Evolutionary conservation across 805 yeast species (phyloP), one percentile per base, ranked within the genome.

Genomic region (Vanderwaltozyma polyspora): DNA sequence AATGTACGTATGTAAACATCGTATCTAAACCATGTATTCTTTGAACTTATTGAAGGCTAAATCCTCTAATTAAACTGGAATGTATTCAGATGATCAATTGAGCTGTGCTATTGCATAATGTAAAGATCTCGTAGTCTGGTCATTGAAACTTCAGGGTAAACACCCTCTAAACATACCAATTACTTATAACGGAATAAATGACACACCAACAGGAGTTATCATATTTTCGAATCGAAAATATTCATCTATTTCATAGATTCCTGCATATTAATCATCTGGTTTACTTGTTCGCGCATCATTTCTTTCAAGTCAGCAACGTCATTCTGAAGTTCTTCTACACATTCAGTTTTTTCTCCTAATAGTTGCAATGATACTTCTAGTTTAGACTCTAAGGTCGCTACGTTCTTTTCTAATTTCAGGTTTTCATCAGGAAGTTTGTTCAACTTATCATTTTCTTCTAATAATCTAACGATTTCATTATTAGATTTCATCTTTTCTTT

Each of bases 281-380:
- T 93, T 29, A 89, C 87, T 57, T 89, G 98, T 41, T 71, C 71
- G 40, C 74, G 68, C 55, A 85, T 70, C 64, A 91, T 64, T 31
- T 83, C 93, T 58, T 91, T 91, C 57, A 89, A 66, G 57, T 91
- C 98, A 4, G 66, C 69, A 13, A 91, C 89, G 51, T 91, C 98
- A 6, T 93, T 94, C 43, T 68, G 70, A 30, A 91, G 66, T 56
- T 91, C 98, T 36, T 76, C 81, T 5, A 83, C 89, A 41, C 66
- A 68, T 53, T 93, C 98, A 5, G 84, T 69, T 52, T 86, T 86
- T 51, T 87, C 95, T 5, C 95, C 95, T 12, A 89, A 64, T 37
- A 82, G 52, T 45, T 76, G 81, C n/a, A 55, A 40, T 30, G 86
- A 59, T 32, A 82, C 70, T 5, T 79, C 72, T 36, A 68, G 66